phyloP scores from a whole-genome alignment of 2,329 filamentous ascomycete species.

The Juglanconis juglandina region DNA sequence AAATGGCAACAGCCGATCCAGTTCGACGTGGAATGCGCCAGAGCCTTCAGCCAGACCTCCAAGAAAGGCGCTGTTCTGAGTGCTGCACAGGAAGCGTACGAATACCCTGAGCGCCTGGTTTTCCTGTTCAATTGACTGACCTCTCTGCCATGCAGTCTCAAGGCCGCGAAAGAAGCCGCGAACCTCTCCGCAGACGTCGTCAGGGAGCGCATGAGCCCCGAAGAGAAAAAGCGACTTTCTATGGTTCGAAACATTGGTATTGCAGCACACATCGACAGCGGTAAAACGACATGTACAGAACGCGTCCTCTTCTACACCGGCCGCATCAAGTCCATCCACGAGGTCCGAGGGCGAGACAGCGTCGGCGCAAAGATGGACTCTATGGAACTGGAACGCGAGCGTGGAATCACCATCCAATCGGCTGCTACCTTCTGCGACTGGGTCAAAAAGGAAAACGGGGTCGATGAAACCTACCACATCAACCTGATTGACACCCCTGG shows the following conservation, averaged over 20 bases:
- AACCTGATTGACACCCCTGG: conserved; percentile 98
- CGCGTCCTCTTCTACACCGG: conserved; percentile 98
- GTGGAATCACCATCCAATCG: conserved; percentile 98
- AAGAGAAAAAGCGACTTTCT: conserved; percentile 73
- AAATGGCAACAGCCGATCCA: conserved; percentile 30
- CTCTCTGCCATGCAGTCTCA: conserved; percentile 33
- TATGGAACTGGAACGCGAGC: conserved; percentile 97
- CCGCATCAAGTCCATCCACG: conserved; percentile 93
- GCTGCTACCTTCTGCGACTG: conserved; percentile 98
- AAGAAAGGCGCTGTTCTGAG: conserved; percentile 29
- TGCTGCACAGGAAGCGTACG: conserved; percentile 38
- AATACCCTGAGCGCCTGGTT: background rate
- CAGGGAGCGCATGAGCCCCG: conserved; percentile 74
- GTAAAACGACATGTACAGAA: conserved; percentile 95
- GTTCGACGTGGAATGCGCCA: conserved; percentile 27
- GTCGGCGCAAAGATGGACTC: conserved; percentile 99
- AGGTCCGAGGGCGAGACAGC: conserved; percentile 89
- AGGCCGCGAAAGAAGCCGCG: conserved; percentile 52
- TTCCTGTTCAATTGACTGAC: background rate
- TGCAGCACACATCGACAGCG: conserved; percentile 97
- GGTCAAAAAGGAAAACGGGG: conserved; percentile 78
- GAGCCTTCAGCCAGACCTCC: conserved; percentile 38
- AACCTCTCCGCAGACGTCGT: conserved; percentile 57
- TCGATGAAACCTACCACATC: conserved; percentile 91
- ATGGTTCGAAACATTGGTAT: conserved; percentile 96